Evolutionary conservation across 106 monocot genomes (phyloP), one percentile per base, ranked within the genome.

Genomic region (Dendrobium nobile): DNA sequence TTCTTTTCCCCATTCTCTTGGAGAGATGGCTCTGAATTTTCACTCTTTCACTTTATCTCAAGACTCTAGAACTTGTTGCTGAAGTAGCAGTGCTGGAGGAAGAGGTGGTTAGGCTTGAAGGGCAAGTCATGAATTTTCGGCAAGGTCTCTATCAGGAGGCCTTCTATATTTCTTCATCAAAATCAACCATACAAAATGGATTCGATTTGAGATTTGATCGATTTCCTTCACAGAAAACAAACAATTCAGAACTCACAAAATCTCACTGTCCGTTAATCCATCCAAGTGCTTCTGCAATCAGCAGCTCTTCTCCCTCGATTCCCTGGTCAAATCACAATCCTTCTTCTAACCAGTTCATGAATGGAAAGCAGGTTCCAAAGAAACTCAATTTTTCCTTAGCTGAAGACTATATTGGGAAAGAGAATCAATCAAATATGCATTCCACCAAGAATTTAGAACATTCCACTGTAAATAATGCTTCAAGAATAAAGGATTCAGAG

Each of bases 21-120:
- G 11, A 41, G 33, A 33, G 19, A 68, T 22, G 9, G 37, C 81
- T 81, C 17, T 77, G 31, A 82, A 45, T 84, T 37, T 27, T 28
- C n/a, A 43, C 77, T 79, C 37, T 76, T 81, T 78, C 74, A 2
- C 54, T 20, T 26, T 18, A 7, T 18, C 72, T 51, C 65, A 90
- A 92, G 98, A 95, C 86, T 28, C 72, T 99, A 72, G 92, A 92
- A 85, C 95, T 99, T 72, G 83, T 99, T 11, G 98, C 92, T n/a
- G 98, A 99, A 78, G 95, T 99, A 9, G 98, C 98, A 1, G 88
- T 95, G 2, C 79, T 99, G 75, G 98, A 99, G 61, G 98, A 99
- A 77, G 98, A 99, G 73, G 98, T 99, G 19, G 89, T 87, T 17
- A 78, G 95, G 56, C 92, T 99, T n/a, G 98, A 99, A 87, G 95